Base-by-base conservation (phyloP, 306 rosid genomes). In the Prunus mume region DNA sequence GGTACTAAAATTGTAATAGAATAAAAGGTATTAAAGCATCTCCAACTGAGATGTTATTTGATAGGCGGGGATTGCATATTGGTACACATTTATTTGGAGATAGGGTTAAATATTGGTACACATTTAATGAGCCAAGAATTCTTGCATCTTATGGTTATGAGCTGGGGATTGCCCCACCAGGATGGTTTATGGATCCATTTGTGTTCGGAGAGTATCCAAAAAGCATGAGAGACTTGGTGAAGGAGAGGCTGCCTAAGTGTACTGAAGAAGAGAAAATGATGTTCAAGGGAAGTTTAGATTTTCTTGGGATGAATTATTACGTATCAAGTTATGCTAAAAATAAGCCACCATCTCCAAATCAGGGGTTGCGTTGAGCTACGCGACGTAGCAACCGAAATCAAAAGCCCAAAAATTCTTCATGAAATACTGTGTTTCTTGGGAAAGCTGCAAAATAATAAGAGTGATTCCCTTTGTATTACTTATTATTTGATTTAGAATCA, bases 51-150 rank as follows among this genome's bases (percentile, higher is more conserved):
- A 32, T 32, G 7, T 5, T 32, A 32, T 30, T 30, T 30, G 34
- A 30, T 30, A 30, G 34, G 34, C 4, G 34, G 34, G 6, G 34
- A 32, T 34, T 32, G 34, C 34, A 32, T 32, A 4, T 32, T 34
- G 8, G 8, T 34, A 5, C 41, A 5, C 2, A 6, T 5, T 74
- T 82, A 0, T 89, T 77, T 70, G 88, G 93, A 0, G 91, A 89
- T 9, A 68, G 93, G 32, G 93, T 89, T 0, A 87, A 89, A 25
- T 27, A 72, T 60, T 89, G 93, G 93, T 80, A 62, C 1, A 87
- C 93, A 41, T 17, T 89, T 22, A 89, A 87, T 57, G 93, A 89
- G 72, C 91, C 89, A 0, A 67, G 2, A 0, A 34, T 25, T 64
- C 0, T 52, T 9, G 76, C 71, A 9, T 38, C 2, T 45, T 71